These are phyloP conservation scores for Dryas octopetala DNA, from an alignment of 306 rosid species.

Conservation along the genomic window DNA sequence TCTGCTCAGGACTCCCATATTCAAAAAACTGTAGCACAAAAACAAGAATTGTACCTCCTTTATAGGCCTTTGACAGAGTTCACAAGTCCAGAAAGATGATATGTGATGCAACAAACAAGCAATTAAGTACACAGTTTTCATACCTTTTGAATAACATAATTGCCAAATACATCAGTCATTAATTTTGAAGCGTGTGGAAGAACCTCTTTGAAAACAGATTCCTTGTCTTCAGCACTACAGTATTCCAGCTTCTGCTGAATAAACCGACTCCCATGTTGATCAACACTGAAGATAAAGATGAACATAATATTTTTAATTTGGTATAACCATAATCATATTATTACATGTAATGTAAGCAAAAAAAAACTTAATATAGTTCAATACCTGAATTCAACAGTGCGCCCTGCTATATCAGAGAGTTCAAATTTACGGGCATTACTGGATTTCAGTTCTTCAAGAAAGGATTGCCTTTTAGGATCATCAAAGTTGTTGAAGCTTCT, in stretches of 20 bases:
- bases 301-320: not conserved
- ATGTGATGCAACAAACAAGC: conserved; percentile 1
- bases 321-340: conserved; percentile 9
- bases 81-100: conserved; percentile 3
- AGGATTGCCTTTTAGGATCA: conserved; percentile 41
- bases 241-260: conserved; percentile 68
- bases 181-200: conserved; percentile 53
- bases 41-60: conserved; percentile 1
- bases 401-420: conserved; percentile 56
- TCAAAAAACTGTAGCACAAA: conserved; percentile 48
- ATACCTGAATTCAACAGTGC: conserved; percentile 62
- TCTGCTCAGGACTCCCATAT: conserved; percentile 58
- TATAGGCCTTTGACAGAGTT: conserved; percentile 11
- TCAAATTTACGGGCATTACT: conserved; percentile 42
- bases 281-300: conserved; percentile 43
- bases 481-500: conserved; percentile 36
- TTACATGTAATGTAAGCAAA: not conserved
- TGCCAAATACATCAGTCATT: conserved; percentile 70
- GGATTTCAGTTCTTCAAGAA: conserved; percentile 60
- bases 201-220: conserved; percentile 61
- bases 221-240: conserved; percentile 58
- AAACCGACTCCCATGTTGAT: conserved; percentile 82
- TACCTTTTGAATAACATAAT: conserved; percentile 75
- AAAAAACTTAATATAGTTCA: conserved; percentile 12
- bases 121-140: conserved; percentile 12